Conservation (phyloP, 257 asterid species). For the Apocynum venetum region DNA sequence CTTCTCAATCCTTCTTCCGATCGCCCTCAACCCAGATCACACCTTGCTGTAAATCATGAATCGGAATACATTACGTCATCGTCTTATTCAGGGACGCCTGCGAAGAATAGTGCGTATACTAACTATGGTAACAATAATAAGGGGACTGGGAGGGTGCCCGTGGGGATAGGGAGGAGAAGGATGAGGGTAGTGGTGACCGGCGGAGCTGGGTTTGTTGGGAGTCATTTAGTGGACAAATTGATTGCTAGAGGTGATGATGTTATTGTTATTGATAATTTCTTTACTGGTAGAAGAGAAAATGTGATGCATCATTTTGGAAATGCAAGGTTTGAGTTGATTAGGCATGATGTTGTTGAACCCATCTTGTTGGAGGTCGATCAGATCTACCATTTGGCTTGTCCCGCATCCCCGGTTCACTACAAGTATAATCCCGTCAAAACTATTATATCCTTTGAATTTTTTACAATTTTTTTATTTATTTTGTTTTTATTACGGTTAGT, state of each 20-base stretch:
- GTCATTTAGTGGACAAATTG: slow-evolving; percentile 76
- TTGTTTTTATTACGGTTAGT: not conserved
- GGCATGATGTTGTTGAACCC: slow-evolving; percentile 76
- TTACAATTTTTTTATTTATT: not conserved
- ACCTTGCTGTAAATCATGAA: slow-evolving; percentile 24
- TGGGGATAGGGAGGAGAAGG: slow-evolving; percentile 53
- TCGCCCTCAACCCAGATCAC: slow-evolving; percentile 25
- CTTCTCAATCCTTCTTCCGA: slow-evolving; percentile 23
- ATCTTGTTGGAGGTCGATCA: slow-evolving; percentile 78
- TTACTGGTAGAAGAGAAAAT: slow-evolving; percentile 74
- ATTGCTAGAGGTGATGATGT: slow-evolving; percentile 73
- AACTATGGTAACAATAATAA: not conserved
- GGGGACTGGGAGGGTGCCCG: slow-evolving; percentile 54
- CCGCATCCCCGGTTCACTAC: slow-evolving; percentile 72
- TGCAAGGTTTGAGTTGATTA: slow-evolving; percentile 64
- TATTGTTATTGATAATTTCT: slow-evolving; percentile 67
- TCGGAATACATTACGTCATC: slow-evolving; percentile 11
- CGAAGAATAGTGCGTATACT: not conserved
- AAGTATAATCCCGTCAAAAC: slow-evolving; percentile 76
- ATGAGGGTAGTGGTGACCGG: slow-evolving; percentile 70
- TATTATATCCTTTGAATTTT: slow-evolving; percentile 51
- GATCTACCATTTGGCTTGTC: slow-evolving; percentile 78
- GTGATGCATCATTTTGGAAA: slow-evolving; percentile 69
- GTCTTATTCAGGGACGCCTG: not conserved
- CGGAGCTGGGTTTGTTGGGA: slow-evolving; percentile 78